Evolutionary conservation across 106 monocot species (phyloP).

Genomic region (Vanilla planifolia): DNA sequence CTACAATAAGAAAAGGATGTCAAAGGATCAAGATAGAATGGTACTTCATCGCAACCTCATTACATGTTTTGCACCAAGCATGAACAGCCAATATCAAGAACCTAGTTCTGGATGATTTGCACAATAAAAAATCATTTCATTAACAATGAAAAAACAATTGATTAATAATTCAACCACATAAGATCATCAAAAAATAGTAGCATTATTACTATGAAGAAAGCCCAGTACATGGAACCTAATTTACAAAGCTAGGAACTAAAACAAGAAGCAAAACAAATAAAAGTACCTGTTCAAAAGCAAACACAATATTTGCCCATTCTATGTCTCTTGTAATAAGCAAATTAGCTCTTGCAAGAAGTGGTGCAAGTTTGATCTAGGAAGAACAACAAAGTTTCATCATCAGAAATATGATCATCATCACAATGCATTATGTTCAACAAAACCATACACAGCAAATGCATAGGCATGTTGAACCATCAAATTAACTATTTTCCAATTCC

Average conservation of each 20-base stretch:
- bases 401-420: no score
- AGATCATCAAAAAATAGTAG: no score
- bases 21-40: no score
- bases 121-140: no score
- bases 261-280: neutral
- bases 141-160: no score
- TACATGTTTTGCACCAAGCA: no score
- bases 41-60: no score
- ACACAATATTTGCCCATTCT: constrained; percentile 98
- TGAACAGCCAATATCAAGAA: no score
- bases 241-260: neutral
- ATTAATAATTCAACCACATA: no score
- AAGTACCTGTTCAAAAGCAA: constrained; percentile 93
- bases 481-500: neutral
- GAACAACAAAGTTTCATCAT: neutral
- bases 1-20: no score
- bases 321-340: constrained; percentile 91
- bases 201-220: neutral
- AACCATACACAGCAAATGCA: neutral
- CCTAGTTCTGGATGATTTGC: no score
- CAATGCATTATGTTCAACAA: no score
- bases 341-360: constrained; percentile 77
- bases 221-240: neutral
- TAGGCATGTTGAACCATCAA: neutral
- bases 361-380: constrained; percentile 50